Evolutionary conservation across 164 flowering plant genomes (phyloP).

Genomic region (Tinospora cordifolia): DNA sequence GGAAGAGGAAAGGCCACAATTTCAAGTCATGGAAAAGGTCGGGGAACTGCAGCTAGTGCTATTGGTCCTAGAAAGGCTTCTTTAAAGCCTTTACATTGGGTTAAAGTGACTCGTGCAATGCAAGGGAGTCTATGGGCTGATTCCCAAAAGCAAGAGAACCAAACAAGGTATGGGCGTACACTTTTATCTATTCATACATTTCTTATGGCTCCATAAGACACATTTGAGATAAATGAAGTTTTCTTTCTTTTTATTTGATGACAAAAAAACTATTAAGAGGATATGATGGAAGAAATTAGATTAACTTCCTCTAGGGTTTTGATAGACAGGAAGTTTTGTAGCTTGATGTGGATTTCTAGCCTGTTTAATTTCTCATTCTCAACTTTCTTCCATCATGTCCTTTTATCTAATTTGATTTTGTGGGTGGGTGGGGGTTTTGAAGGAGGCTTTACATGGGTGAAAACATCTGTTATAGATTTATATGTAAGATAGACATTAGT

Average conservation of each 20-base stretch:
- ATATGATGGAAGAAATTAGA: too few relatives aligned
- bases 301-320: too few relatives aligned
- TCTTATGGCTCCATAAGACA: background rate
- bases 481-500: too few relatives aligned
- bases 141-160: slow-evolving; percentile 60
- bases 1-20: slow-evolving; percentile 51
- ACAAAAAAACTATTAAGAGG: too few relatives aligned
- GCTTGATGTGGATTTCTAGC: background rate
- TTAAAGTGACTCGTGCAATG: slow-evolving; percentile 88
- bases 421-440: too few relatives aligned
- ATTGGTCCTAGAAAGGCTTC: slow-evolving; percentile 58
- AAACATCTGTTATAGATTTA: too few relatives aligned
- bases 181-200: background rate
- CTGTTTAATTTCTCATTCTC: too few relatives aligned
- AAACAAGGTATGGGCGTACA: slow-evolving; percentile 44
- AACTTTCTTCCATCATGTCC: too few relatives aligned
- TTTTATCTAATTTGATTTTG: too few relatives aligned
- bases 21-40: slow-evolving; percentile 43
- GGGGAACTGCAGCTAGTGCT: slow-evolving; percentile 28
- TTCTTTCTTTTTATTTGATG: too few relatives aligned
- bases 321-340: background rate
- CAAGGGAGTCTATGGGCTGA: slow-evolving; percentile 99
- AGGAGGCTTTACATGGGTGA: too few relatives aligned
- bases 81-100: slow-evolving; percentile 92
- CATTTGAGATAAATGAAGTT: background rate